Base-by-base conservation (phyloP, 1,284 basidiomycete genomes). In the Lignosus rhinocerotis region DNA sequence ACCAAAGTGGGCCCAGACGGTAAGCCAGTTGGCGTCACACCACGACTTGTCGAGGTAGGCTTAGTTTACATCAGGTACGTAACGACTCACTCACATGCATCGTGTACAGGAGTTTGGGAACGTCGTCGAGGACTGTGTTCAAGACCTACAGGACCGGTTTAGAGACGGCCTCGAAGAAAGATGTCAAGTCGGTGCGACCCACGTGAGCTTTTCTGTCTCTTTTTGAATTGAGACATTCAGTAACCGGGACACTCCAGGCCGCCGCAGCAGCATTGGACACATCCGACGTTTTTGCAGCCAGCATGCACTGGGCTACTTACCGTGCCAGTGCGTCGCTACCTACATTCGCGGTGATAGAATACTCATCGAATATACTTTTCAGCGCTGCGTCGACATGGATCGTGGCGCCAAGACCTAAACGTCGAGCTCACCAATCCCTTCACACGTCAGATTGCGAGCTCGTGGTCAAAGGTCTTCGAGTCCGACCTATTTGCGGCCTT, bases 391-490 rank as follows among this genome's bases (percentile, higher is more conserved):
- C 81, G 83, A 39, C 76, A 82, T 61, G 84, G 84, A 8, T 70
- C 75, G 7, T 86, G 74, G 72, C 76, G 81, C 38, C 75, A 77
- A n/a, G 81, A 86, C 63, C 72, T 87, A 43, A 87, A 87, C 63
- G 76, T 80, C 4, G 84, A 86, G 58, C 70, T 87, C 0, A 72
- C 80, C 44, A 76, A 76, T 25, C 84, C 85, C 0, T 83, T 87
- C 71, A 85, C 82, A 1, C 76, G 76, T 42, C 80, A 80, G 57
- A 86, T 87, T 53, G 84, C 84, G 1, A 75, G 76, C 52, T 78
- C 80, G 2, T 87, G 84, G 84, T 75, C 78, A 12, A 77, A 81
- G 64, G 75, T 86, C 8, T 87, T 86, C 63, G 83, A 86, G 66
- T 75, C 78, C 0, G 81, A 86, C 63, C 70, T 86, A n/a, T 85